Base-by-base conservation (phyloP, 2,329 filamentous ascomycete genomes). In the Blumeria hordei region DNA sequence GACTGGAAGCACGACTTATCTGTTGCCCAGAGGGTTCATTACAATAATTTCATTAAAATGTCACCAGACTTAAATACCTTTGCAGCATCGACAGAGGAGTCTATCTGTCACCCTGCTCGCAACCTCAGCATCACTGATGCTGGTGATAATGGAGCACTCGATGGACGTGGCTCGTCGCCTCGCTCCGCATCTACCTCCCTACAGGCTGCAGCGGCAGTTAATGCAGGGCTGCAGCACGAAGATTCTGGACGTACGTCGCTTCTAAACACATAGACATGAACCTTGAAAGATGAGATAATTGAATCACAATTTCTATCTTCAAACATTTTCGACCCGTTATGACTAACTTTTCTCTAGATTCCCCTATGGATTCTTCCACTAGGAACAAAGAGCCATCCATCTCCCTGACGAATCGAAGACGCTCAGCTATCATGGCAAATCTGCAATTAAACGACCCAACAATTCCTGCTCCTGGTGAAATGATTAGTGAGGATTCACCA, bases 131-230 rank as follows among this genome's bases (percentile, higher is more conserved):
- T 28, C 21, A 28, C 21, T 28, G 21, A 28, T 28, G 21, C 21
- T 28, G 21, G 21, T 2, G 21, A 28, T 4, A 2, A 28, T 28
- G 21, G 21, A 51, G 62, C 60, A 55, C 54, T 64, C 35, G 65
- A 65, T 41, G 66, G 68, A 60, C 71, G 75, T 57, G 77, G 76
- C 28, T 74, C 78, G 32, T 76, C 77, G 35, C 76, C 78, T 39
- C 74, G 81, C 60, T 78, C 78, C 53, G 76, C 81, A 36, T 78
- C 82, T 43, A 74, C 77, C 58, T 87, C 83, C 12, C 73, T 92
- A 9, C 83, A 84, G 64, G 84, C 83, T 54, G 79, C 85, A 11
- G 84, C 83, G 7, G 80, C 83, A 45, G 76, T 88, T 67, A 90
- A 90, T 65, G 82, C 84, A 33, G 78, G 85, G 54, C 76, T 87